Conservation (phyloP, 352 stramenopile species). For the Globisporangium recalcitrans region DNA sequence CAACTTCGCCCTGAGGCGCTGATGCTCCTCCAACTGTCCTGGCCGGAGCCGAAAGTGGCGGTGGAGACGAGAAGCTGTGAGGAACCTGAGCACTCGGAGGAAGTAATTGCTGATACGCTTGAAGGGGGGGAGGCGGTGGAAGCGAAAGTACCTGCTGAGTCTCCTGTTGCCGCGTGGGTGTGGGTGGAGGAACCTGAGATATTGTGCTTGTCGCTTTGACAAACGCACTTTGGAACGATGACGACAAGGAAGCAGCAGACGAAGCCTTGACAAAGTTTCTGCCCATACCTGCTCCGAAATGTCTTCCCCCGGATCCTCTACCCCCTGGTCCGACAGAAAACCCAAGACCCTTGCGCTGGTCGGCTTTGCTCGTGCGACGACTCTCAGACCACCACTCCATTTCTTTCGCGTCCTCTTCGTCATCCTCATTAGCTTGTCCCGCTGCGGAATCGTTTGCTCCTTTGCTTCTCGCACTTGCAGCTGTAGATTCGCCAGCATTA, state of each 20-base stretch:
- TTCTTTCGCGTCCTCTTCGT: conserved; percentile 47
- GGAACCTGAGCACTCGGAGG: background rate
- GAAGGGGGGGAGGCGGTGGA: background rate
- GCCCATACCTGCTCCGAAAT: background rate
- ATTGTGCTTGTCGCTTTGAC: conserved; percentile 17
- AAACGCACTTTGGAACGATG: conserved; percentile 21
- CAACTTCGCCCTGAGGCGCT: background rate
- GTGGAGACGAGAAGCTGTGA: background rate
- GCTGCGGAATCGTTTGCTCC: background rate
- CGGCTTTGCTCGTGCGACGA: conserved; percentile 48
- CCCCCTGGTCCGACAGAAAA: conserved; percentile 20
- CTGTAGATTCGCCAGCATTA: background rate
- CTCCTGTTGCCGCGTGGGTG: background rate
- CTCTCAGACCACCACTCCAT: conserved; percentile 56
- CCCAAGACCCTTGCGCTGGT: conserved; percentile 66
- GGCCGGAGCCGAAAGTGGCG: background rate
- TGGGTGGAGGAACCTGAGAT: background rate
- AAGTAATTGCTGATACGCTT: background rate
- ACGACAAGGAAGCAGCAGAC: conserved; percentile 11
- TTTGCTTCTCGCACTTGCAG: background rate
- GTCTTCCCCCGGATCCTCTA: background rate
- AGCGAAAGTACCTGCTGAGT: background rate
- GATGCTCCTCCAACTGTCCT: background rate
- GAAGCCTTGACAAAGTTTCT: conserved; percentile 38
- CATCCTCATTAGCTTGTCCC: conserved; percentile 22